A percentile compares a stretch with the other conserved stretches of the same genome.
Conservation (phyloP, 805 yeast species). For the Metschnikowia picachoensis region DNA sequence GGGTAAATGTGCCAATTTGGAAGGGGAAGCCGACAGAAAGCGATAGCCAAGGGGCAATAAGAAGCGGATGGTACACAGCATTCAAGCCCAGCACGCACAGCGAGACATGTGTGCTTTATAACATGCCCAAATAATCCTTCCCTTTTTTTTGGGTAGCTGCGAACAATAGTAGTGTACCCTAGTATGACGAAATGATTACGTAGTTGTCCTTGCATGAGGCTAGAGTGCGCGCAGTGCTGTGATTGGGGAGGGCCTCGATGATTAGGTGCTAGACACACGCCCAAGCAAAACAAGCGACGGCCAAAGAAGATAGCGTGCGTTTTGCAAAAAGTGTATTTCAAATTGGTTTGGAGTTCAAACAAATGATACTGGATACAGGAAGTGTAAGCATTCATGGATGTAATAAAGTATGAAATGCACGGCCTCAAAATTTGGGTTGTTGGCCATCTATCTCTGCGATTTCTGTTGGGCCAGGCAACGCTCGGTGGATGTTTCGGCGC, state of each 20-base stretch:
- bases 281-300: too few relatives aligned
- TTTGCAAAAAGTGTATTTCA: too few relatives aligned
- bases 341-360: too few relatives aligned
- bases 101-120: conserved; percentile 7
- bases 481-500: too few relatives aligned
- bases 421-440: too few relatives aligned
- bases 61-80: conserved; percentile 1
- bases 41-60: not conserved
- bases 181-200: conserved; percentile 11
- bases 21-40: not conserved
- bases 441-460: too few relatives aligned
- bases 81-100: conserved; percentile 1
- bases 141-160: conserved; percentile 12
- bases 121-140: not conserved
- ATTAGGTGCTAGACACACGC: not conserved
- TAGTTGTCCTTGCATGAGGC: conserved; percentile 16
- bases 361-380: too few relatives aligned
- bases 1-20: not conserved
- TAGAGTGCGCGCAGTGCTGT: not conserved
- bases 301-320: too few relatives aligned
- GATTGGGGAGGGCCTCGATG: not conserved
- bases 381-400: too few relatives aligned
- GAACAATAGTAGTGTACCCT: conserved; percentile 11
- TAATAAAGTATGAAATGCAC: too few relatives aligned
- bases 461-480: too few relatives aligned